A percentile compares a stretch with the other conserved stretches of the same genome.
phyloP scores from a whole-genome alignment of 2,329 filamentous ascomycete species.

The Calonectria fujianensis region DNA sequence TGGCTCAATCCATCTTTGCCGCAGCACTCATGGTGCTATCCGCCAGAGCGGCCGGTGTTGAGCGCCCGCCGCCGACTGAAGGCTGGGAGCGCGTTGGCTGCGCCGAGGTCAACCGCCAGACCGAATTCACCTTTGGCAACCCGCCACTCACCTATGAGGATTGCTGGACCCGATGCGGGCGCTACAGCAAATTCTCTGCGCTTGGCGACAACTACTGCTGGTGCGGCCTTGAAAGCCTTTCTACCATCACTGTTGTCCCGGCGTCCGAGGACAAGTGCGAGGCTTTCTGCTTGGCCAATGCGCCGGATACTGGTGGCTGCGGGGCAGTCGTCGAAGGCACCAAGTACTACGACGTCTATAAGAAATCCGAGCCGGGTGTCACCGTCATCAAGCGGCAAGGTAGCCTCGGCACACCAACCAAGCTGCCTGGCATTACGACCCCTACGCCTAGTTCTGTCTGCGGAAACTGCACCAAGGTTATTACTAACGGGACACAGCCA shows the following conservation, averaged over 20 bases:
- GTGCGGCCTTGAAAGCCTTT: not conserved
- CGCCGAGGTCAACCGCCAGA: not conserved
- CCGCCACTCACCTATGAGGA: not conserved
- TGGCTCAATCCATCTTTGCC: no score
- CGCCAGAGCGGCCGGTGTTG: not conserved
- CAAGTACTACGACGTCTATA: conserved; percentile 16
- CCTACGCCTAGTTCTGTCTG: not conserved
- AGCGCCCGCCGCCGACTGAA: not conserved
- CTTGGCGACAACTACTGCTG: conserved; percentile 20
- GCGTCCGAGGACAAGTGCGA: conserved; percentile 16
- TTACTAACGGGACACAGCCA: not conserved
- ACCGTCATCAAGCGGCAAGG: not conserved
- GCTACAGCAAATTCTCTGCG: conserved; percentile 12
- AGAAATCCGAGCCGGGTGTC: not conserved
- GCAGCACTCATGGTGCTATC: not conserved
- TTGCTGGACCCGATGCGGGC: conserved; percentile 6
- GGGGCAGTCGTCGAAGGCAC: not conserved
- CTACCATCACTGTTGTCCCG: not conserved
- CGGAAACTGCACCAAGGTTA: not conserved
- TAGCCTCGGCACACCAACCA: not conserved
- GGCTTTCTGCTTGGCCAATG: conserved; percentile 1
- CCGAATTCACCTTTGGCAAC: not conserved
- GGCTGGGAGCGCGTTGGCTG: conserved; percentile 30
- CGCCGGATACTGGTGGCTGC: not conserved
- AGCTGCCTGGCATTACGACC: not conserved